phyloP scores from a whole-genome alignment of 208 protist species.

The Kentomonas sorsogonicus region DNA sequence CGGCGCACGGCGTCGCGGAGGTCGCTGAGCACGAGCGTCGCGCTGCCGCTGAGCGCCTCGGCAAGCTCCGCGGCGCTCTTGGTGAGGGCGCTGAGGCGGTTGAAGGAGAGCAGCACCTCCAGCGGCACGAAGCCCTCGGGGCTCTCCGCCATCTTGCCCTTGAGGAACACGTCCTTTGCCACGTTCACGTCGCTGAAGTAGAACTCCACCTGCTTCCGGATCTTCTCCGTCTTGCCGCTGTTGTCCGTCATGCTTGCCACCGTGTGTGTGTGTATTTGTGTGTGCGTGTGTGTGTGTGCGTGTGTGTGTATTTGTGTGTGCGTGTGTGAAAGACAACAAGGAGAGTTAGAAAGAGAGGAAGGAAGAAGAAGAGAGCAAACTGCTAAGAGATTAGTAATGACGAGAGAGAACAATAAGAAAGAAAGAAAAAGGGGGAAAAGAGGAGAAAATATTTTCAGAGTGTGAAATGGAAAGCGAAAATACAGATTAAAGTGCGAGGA shows the following conservation, averaged over 20 bases:
- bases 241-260: conserved; percentile 36
- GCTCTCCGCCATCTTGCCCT: conserved; percentile 84
- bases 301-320: conserved; percentile 4
- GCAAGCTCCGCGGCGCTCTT: conserved; percentile 62
- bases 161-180: conserved; percentile 84
- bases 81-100: conserved; percentile 73
- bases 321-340: not conserved
- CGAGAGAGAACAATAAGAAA: no score
- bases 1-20: conserved; percentile 70
- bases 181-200: conserved; percentile 93
- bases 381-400: no score
- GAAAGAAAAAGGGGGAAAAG: conserved; percentile 7
- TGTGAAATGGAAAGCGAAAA: no score
- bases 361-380: no score
- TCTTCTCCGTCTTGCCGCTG: conserved; percentile 24
- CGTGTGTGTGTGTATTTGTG: no score
- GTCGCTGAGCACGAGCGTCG: conserved; percentile 54
- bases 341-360: no score
- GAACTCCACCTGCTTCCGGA: conserved; percentile 84
- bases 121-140: conserved; percentile 76
- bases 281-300: conserved; percentile 3
- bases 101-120: conserved; percentile 80
- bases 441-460: conserved; percentile 4
- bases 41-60: conserved; percentile 52
- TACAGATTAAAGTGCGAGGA: no score